Percentiles rank a stretch among this genome's conserved stretches.
Evolutionary conservation across 1,284 basidiomycete genomes (phyloP).

Genomic region (Coriolopsis trogii): DNA sequence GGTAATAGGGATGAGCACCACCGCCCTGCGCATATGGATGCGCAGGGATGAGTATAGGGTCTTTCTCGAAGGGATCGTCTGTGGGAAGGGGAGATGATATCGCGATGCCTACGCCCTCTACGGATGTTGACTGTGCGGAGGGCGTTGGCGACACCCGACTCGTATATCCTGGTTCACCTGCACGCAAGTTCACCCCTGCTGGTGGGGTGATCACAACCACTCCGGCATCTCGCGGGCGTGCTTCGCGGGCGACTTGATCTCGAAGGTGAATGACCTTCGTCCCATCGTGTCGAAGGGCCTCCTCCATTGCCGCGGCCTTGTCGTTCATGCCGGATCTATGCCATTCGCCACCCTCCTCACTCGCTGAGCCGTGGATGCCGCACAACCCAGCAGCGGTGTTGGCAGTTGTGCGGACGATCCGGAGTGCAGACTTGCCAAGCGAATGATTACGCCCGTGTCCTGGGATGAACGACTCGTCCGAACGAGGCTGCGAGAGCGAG

Average conservation of each 20-base stretch:
- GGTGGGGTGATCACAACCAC: constrained; percentile 27
- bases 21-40: constrained; percentile 63
- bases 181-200: neutral
- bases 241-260: constrained; percentile 25
- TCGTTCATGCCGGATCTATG: constrained; percentile 36
- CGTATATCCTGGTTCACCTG: constrained; percentile 8
- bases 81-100: constrained; percentile 59
- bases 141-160: constrained; percentile 35
- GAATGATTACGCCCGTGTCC: constrained; percentile 62
- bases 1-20: constrained; percentile 32
- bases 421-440: constrained; percentile 58
- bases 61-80: constrained; percentile 35
- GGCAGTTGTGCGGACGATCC: constrained; percentile 36
- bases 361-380: constrained; percentile 23
- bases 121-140: constrained; percentile 31
- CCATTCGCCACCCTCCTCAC: constrained; percentile 18
- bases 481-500: constrained; percentile 42
- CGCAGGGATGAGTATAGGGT: constrained; percentile 44
- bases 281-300: constrained; percentile 42
- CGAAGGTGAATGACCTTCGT: constrained; percentile 47
- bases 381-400: constrained; percentile 44
- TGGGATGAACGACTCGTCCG: constrained; percentile 29
- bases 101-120: constrained; percentile 62
- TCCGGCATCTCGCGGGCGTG: constrained; percentile 14
- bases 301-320: constrained; percentile 42